phyloP scores from a whole-genome alignment of 176 grass and related monocot species.

The Saccharum spontaneum region DNA sequence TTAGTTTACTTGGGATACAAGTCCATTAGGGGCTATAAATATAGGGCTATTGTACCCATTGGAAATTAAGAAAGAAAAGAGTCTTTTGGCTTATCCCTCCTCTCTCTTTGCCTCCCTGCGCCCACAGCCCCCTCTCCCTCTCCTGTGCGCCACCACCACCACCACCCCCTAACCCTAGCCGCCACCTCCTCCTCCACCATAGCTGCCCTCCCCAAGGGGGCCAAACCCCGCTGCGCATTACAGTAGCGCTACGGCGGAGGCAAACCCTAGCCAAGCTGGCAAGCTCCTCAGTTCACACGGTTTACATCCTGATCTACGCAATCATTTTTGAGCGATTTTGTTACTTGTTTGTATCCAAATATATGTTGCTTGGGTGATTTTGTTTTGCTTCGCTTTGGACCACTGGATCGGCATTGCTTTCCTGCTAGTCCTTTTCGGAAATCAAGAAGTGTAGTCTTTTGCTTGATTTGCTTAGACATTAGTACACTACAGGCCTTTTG shows the following conservation, averaged over 20 bases:
- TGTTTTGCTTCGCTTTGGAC: not conserved
- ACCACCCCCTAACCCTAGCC: no score
- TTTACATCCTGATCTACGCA: not conserved
- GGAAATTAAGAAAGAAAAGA: no score
- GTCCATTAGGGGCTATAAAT: no score
- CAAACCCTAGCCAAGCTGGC: conserved; percentile 41
- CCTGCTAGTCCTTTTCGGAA: not conserved
- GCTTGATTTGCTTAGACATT: not conserved
- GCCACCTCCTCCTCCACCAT: no score
- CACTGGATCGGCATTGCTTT: not conserved
- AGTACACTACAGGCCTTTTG: not conserved
- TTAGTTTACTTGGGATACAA: no score
- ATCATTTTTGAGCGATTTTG: not conserved
- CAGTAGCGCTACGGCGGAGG: not conserved
- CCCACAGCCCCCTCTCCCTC: no score
- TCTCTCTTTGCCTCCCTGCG: no score
- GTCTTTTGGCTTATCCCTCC: no score
- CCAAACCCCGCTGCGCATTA: no score
- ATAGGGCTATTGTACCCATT: no score
- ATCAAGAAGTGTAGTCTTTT: not conserved
- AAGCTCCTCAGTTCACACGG: not conserved
- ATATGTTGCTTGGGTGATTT: not conserved
- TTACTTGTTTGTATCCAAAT: not conserved
- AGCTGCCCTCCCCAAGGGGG: no score
- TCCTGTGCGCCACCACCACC: no score